Conservation (phyloP, 306 rosid species). For the Prunus kanzakura region DNA sequence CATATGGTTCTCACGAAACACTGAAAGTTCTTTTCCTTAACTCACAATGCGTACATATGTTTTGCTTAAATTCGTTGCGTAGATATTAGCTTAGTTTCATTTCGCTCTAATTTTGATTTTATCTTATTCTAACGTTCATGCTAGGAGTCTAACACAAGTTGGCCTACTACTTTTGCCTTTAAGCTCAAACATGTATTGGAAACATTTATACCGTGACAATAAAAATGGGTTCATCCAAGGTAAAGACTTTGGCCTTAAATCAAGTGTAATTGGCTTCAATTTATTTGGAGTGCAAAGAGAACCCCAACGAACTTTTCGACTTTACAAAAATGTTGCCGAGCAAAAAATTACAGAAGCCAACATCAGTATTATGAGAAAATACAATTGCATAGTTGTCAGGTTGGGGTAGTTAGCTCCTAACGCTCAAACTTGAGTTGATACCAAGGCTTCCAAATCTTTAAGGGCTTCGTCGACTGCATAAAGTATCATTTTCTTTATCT, state of each 20-base stretch:
- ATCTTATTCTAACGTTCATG: background rate
- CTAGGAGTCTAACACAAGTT: background rate
- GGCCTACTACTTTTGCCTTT: background rate
- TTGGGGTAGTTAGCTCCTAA: background rate
- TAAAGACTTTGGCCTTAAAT: background rate
- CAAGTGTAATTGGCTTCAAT: background rate
- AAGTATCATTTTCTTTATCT: constrained; percentile 80
- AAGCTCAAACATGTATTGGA: background rate
- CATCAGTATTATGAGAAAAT: background rate
- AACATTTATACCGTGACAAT: background rate
- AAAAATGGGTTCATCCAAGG: background rate
- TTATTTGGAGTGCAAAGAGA: background rate
- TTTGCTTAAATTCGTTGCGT: too few relatives aligned
- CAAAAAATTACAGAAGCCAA: background rate
- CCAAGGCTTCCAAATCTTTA: constrained; percentile 41
- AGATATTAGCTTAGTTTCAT: background rate
- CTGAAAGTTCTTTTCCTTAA: too few relatives aligned
- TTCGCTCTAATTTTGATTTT: background rate
- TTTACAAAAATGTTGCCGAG: background rate
- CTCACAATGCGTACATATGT: too few relatives aligned
- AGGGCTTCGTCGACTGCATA: constrained; percentile 59
- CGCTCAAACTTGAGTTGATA: background rate
- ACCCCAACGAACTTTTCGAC: background rate
- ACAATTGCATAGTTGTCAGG: background rate
- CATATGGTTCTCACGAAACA: too few relatives aligned